A percentile compares a stretch with the other conserved stretches of the same genome.
Conservation (phyloP, 257 asterid species). For the Ehretia macrophylla region DNA sequence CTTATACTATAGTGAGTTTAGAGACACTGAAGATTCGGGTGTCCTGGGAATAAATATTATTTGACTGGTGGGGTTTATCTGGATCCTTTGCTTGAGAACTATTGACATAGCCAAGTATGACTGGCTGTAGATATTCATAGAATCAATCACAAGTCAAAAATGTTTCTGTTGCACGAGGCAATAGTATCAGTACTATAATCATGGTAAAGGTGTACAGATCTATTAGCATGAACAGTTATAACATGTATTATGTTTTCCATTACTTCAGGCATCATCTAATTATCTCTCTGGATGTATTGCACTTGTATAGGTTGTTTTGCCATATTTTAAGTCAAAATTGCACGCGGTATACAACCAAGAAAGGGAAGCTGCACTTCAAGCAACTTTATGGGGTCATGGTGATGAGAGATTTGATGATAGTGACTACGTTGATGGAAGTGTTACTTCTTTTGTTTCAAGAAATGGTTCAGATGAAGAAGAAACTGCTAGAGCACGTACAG, state of each 20-base stretch:
- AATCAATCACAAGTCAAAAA: no score
- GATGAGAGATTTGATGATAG: constrained; percentile 53
- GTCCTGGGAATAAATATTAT: no score
- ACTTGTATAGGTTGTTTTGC: constrained; percentile 66
- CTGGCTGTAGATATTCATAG: no score
- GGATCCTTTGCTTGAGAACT: no score
- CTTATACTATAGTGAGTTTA: no score
- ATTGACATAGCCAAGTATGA: no score
- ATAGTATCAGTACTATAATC: no score
- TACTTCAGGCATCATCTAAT: no score
- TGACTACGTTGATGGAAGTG: constrained; percentile 38
- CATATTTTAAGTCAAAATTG: constrained; percentile 83
- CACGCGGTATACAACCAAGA: constrained; percentile 74
- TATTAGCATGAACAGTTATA: neutral
- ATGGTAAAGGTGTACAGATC: no score
- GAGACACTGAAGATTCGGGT: no score
- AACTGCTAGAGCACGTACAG: constrained; percentile 47
- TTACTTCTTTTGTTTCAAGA: constrained; percentile 37
- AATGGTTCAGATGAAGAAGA: constrained; percentile 40
- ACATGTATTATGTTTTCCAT: neutral
- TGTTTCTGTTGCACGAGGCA: no score
- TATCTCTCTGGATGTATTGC: constrained; percentile 10
- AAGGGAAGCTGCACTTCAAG: constrained; percentile 94
- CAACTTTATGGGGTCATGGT: constrained; percentile 91
- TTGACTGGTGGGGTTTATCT: no score